Base-by-base conservation (phyloP, 2,329 filamentous ascomycete species). In the Fusarium neocosmosporiellum region DNA sequence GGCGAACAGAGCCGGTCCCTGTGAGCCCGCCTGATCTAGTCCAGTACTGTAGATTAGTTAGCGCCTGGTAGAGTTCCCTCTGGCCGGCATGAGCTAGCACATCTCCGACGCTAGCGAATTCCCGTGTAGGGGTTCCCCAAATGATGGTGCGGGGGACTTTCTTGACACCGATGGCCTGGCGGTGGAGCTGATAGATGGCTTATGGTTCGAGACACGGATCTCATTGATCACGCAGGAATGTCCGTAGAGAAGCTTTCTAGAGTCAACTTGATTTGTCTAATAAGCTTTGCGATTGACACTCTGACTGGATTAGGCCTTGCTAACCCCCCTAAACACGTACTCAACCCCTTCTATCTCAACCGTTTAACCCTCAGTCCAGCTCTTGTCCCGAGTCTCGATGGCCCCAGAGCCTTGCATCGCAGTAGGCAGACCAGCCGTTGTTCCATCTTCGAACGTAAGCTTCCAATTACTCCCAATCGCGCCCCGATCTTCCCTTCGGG, bases 91-190 rank as follows among this genome's bases (percentile, higher is more conserved):
- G 41, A 24, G 20, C 41, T 9, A 43, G 41, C 41, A 7, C 22
- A 43, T 43, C 7, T 43, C 59, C 59, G 59, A 63, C 50, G 50
- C 61, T 57, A 63, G 61, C 61, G 20, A 29, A 48, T 63, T 24
- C 43, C 61, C 61, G 61, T 29, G 59, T 41, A 43, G 18, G 13
- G 46, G 5, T 39, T 53, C 37, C 43, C 31, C 10, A 39, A 36
- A 27, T 55, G 13, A 43, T 24, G 20, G 41, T 24, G 41, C 41
- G 41, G 41, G 41, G 41, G 41, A 43, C 41, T 43, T 13, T 43
- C 41, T 37, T 16, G 50, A 18, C 46, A n/a, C 60, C 34, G 20
- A 18, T 6, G 27, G 24, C 29, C 27, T 24, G 41, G 13, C 22
- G 41, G 20, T 16, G 20, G 41, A 43, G 20, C 14, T 22, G 20